Evolutionary conservation across 2,329 filamentous ascomycete genomes (phyloP), one percentile per base, ranked within the genome.

Genomic region (Arthrobotrys conoides): DNA sequence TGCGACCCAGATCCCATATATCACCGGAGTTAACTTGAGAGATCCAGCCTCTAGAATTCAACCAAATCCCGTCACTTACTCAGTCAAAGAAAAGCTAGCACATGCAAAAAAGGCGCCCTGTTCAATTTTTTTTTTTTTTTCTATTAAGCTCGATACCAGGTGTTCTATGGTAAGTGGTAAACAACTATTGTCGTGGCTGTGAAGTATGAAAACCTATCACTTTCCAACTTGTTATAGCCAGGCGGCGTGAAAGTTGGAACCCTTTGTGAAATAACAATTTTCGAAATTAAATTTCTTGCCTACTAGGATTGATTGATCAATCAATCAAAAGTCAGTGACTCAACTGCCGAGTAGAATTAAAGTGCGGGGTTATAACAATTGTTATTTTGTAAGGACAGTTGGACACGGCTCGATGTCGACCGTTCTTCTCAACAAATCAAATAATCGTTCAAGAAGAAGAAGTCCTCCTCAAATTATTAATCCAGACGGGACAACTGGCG

Each of bases 21-120:
- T 33, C 61, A 49, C 44, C 46, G 61, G 61, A 61, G 57, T 61
- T 61, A 61, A 61, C 57, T 61, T 14, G 20, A n/a, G 36, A 18
- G 44, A 46, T 20, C 12, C 57, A 27, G n/a, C 20, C 36, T 61
- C 14, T 14, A 18, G 16, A 20, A 55, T 55, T 20, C 48, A 6
- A 33, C 33, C 24, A 9, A 38, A 46, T 6, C 44, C 22, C 36
- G 16, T n/a, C n/a, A 0, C 5, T 36, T 30, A 9, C n/a, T 33
- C 27, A 18, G 2, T 33, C 10, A 10, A 14, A 55, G 9, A 27
- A 16, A 27, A 8, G 9, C 48, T 51, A 33, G 27, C 9, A 10
- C 27, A 55, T 55, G 24, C 18, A 24, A 55, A 33, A 5, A 18
- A n/a, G 20, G 51, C n/a, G 18, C 16, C 14, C 44, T 46, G 6